Evolutionary conservation across 768 basidiomycete species (phyloP).

Genomic region (Hygrocybe coccinea): DNA sequence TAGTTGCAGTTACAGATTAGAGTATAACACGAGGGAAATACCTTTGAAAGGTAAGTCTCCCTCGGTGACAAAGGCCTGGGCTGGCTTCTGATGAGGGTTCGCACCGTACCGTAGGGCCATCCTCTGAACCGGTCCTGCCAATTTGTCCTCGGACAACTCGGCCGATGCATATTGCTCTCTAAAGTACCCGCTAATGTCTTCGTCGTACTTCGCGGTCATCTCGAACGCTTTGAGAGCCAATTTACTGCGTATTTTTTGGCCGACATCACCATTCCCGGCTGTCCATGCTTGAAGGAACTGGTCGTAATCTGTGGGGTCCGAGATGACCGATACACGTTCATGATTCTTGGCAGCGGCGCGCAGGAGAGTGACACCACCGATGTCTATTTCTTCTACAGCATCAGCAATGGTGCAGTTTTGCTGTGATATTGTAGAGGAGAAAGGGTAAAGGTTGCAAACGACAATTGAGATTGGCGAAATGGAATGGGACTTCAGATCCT

Average conservation of each 20-base stretch:
- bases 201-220: conserved; percentile 92
- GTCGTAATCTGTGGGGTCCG: conserved; percentile 83
- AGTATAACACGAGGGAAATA: conserved; percentile 23
- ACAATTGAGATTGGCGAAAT: conserved; percentile 95
- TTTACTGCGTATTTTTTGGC: conserved; percentile 63
- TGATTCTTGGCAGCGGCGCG: conserved; percentile 99
- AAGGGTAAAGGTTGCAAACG: conserved; percentile 98
- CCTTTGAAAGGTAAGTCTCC: conserved; percentile 94
- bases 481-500: conserved; percentile 73
- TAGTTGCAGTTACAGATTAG: neutral
- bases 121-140: conserved; percentile 72
- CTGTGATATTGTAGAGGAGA: conserved; percentile 83
- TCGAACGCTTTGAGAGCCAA: conserved; percentile 97
- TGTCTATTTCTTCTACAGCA: conserved; percentile 97
- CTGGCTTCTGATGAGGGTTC: conserved; percentile 98
- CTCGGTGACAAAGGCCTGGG: conserved; percentile 87
- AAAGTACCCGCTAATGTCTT: conserved; percentile 94
- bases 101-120: conserved; percentile 90
- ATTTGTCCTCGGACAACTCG: conserved; percentile 56
- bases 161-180: conserved; percentile 89
- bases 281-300: conserved; percentile 77
- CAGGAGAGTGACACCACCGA: conserved; percentile 95
- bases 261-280: conserved; percentile 68
- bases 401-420: conserved; percentile 86
- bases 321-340: conserved; percentile 82